Percentiles rank a stretch among this genome's conserved stretches.
Conservation (phyloP, 2,329 filamentous ascomycete species). For the Apiospora pterosperma region DNA sequence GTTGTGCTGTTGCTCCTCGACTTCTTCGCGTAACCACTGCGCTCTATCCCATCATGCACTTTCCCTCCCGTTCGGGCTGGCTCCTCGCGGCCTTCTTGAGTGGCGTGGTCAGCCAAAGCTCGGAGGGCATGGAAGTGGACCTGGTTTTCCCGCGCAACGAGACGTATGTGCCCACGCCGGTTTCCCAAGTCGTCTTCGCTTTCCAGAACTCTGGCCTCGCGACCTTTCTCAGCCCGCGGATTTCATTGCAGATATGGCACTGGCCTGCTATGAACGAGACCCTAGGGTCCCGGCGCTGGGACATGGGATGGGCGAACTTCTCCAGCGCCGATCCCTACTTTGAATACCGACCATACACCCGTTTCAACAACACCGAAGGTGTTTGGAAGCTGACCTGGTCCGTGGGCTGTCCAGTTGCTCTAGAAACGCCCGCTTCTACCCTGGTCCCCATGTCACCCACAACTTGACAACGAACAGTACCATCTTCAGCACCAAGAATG, state of each 20-base stretch:
- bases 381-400: background rate
- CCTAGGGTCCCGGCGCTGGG: background rate
- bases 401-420: slow-evolving; percentile 19
- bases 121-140: slow-evolving; percentile 17
- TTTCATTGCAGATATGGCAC: slow-evolving; percentile 2
- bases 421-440: too few species aligned
- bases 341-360: background rate
- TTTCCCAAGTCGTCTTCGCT: slow-evolving; percentile 22
- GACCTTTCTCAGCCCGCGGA: slow-evolving; percentile 4
- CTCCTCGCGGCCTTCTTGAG: slow-evolving; percentile 1
- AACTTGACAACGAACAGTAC: background rate
- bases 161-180: slow-evolving; percentile 18
- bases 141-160: slow-evolving; percentile 24
- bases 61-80: background rate
- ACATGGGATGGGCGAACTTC: background rate
- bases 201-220: slow-evolving; percentile 16
- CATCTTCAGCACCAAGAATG: background rate
- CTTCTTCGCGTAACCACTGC: background rate
- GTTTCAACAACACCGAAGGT: background rate
- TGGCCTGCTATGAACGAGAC: slow-evolving; percentile 4
- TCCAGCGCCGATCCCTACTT: background rate
- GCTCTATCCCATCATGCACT: background rate
- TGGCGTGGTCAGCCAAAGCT: background rate
- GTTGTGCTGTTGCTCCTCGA: background rate
- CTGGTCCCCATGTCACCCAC: too few species aligned